Evolutionary conservation across 306 rosid species (phyloP), one percentile per base, ranked within the genome.

Genomic region (Quillaja saponaria): DNA sequence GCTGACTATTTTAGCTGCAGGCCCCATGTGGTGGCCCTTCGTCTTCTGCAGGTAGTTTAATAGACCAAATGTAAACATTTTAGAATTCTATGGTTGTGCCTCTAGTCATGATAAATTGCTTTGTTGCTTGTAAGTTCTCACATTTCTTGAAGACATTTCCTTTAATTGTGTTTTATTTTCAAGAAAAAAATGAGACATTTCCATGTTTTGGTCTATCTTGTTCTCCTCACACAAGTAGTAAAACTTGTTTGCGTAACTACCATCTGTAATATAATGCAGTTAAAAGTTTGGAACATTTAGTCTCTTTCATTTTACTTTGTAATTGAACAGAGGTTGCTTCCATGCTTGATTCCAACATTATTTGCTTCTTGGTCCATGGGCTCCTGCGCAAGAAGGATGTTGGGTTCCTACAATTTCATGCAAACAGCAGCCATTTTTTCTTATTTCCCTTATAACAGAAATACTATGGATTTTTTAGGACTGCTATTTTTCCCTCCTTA

Each of bases 21-120:
- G 80, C 98, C 98, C 34, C 98, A 91, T 64, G 61, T 88, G 31
- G 87, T 91, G 68, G 82, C 78, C 63, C 67, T 91, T 69, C 85
- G 96, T 55, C 76, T 91, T 75, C 67, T 88, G 16, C 95, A 88
- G 98, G 98, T 88, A 75, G 71, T 61, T 64, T 19, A 69, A 45
- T 16, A 51, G 33, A 56, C 34, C 6, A 31, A 16, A 31, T 48
- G 12, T 11, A 55, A 13, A 5, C 15, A 41, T 64, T 13, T 54
- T 35, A 4, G 13, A 53, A 31, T 34, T 49, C 35, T 39, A 19
- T 3, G 17, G 56, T 13, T 53, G 10, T 66, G 14, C 49, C 49
- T 33, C 6, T 59, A 31, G 53, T 33, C 54, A 55, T 46, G 31
- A 28, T 49, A 48, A 25, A 34, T 28, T 21, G 17, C 62, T 49